Conservation (phyloP, 805 yeast species). For the Spathaspora arborariae region DNA sequence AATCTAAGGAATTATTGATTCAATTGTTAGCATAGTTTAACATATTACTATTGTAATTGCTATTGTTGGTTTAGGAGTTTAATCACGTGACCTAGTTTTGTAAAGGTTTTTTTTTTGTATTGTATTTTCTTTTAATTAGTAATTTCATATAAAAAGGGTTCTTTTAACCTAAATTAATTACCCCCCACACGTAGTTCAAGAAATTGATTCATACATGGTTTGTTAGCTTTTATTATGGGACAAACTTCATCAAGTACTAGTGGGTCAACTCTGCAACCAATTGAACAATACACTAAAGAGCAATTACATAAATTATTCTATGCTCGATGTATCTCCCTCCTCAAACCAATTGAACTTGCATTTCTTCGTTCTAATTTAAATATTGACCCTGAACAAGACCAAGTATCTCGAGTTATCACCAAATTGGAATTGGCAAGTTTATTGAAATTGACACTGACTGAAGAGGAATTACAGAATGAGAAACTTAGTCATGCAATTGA, state of each 20-base stretch:
- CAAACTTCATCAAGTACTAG: conserved; percentile 12
- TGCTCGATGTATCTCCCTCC: conserved; percentile 11
- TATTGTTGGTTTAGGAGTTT: neutral
- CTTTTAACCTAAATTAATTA: neutral
- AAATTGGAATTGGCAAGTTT: conserved; percentile 17
- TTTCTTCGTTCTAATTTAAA: conserved; percentile 10
- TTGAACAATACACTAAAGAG: conserved; percentile 9
- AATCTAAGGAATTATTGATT: conserved; percentile 25
- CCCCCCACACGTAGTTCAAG: neutral
- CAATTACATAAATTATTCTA: conserved; percentile 18
- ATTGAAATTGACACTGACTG: conserved; percentile 15
- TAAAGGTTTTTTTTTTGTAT: neutral
- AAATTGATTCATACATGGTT: neutral
- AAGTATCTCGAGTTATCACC: conserved; percentile 1
- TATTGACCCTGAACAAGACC: conserved; percentile 9
- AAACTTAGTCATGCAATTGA: conserved; percentile 6
- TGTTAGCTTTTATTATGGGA: conserved; percentile 14
- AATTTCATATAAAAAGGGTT: neutral
- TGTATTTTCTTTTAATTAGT: neutral
- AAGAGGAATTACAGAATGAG: neutral
- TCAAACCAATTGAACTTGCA: conserved; percentile 20
- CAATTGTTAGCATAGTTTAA: conserved; percentile 15
- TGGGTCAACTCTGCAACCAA: conserved; percentile 6
- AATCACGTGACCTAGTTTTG: neutral
- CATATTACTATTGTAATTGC: neutral